These are phyloP conservation scores for Sarocladiaceae sp. DNA, from an alignment of 2,329 filamentous ascomycete species.

Conservation along the genomic window DNA sequence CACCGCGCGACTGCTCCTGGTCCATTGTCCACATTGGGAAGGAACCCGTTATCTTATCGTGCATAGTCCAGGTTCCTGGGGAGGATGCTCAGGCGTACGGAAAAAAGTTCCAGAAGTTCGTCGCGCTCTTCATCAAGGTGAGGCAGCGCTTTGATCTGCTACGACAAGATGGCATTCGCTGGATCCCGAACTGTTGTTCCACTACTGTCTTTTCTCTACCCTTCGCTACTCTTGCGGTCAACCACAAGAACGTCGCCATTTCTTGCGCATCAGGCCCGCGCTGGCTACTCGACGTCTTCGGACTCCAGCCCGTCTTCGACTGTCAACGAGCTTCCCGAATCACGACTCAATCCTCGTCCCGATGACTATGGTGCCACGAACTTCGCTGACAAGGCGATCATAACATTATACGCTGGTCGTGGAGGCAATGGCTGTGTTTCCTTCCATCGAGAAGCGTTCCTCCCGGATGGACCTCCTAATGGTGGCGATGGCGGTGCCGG, in stretches of 20 bases:
- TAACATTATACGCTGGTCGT: slow-evolving; percentile 72
- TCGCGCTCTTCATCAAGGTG: neutral
- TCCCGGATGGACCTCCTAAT: slow-evolving; percentile 85
- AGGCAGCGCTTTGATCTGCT: no score
- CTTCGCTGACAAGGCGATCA: slow-evolving; percentile 80
- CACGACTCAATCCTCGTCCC: slow-evolving; percentile 74
- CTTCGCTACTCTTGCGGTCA: neutral
- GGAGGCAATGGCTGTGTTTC: slow-evolving; percentile 94
- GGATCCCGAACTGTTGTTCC: neutral
- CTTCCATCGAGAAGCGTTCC: slow-evolving; percentile 86
- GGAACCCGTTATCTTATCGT: neutral
- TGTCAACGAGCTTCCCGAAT: slow-evolving; percentile 36
- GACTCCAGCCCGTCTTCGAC: slow-evolving; percentile 20
- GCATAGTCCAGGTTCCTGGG: neutral
- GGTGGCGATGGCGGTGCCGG: slow-evolving; percentile 91
- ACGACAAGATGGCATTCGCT: neutral
- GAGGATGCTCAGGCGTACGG: neutral
- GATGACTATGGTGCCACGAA: slow-evolving; percentile 79
- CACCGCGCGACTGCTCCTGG: no score
- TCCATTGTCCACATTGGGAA: neutral
- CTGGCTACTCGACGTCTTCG: slow-evolving; percentile 18
- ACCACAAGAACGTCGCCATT: slow-evolving; percentile 13
- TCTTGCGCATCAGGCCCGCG: slow-evolving; percentile 9
- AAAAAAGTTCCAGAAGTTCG: neutral
- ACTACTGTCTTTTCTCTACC: slow-evolving; percentile 1